Evolutionary conservation across 2,329 filamentous ascomycete species (phyloP), one percentile per base, ranked within the genome.

Genomic region (Diaporthe citri): DNA sequence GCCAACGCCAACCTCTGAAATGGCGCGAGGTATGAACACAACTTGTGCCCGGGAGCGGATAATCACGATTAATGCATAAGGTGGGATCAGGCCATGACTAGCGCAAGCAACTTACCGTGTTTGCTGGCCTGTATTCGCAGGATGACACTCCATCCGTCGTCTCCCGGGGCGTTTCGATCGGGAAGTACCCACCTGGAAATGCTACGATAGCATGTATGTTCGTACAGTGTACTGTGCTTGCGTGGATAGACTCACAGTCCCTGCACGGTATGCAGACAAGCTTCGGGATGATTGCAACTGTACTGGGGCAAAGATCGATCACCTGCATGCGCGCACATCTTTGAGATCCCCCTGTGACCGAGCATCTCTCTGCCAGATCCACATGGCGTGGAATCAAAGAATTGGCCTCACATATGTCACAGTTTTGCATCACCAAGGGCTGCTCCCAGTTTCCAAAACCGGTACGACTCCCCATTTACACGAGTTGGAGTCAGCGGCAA

Each of bases 311-410:
- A 17, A 52, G 46, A 67, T 52, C 62, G 62, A 67, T 67, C 43
- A 67, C 62, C 34, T 67, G 62, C 62, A 67, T 67, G 34, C 28
- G 28, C 31, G 51, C n/a, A 51, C 22, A 62, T 62, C 39, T 67
- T 51, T 22, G 17, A n/a, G 60, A 51, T 51, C 46, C 59, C 52
- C 43, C 13, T 25, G 10, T 36, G 62, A 67, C 36, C 22, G 28
- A 52, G 31, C 31, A 43, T 52, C 20, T 22, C 20, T 51, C 12
- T 67, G 28, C n/a, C 28, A 51, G 62, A n/a, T 67, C 62, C 31
- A 67, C 46, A 51, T 22, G 15, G 17, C 17, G 17, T n/a, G 22
- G n/a, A 52, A 52, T 25, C 20, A 52, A 25, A 34, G 25, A 46
- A 9, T 22, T 6, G 13, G 13, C 31, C 28, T 46, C 41, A 4